Evolutionary conservation across 2,329 filamentous ascomycete species (phyloP).

Genomic region (Pseudocercospora fijiensis): DNA sequence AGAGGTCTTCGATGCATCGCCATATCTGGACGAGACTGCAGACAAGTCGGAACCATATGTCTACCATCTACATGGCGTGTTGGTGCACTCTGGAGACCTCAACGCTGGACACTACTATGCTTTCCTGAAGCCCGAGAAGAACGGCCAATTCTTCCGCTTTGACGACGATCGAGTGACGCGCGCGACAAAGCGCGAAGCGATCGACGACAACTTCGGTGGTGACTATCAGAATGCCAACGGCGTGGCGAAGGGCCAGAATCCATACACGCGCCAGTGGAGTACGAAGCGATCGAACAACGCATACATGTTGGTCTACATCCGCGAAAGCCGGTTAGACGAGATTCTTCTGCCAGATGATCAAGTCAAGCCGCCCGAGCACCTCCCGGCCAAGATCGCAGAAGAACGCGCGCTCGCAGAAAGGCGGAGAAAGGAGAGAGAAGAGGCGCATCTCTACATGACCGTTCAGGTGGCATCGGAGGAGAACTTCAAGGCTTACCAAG

Average conservation of each 20-base stretch:
- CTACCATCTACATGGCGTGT: constrained; percentile 90
- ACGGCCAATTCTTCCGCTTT: constrained; percentile 94
- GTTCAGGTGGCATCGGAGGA: constrained; percentile 78
- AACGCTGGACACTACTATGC: constrained; percentile 99
- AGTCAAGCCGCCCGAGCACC: constrained; percentile 76
- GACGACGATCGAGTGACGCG: constrained; percentile 97
- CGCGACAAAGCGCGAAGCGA: constrained; percentile 82
- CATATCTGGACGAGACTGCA: constrained; percentile 81
- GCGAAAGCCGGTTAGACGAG: constrained; percentile 78
- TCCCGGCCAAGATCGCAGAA: constrained; percentile 75
- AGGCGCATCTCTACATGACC: constrained; percentile 88
- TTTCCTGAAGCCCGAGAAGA: constrained; percentile 88
- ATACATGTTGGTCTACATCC: constrained; percentile 98
- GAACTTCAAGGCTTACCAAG: constrained; percentile 76
- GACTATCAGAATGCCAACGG: constrained; percentile 61
- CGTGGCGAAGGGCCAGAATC: constrained; percentile 60
- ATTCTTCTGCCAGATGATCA: constrained; percentile 75
- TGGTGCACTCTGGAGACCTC: constrained; percentile 94
- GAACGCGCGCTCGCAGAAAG: constrained; percentile 75
- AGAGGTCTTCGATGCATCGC: constrained; percentile 76
- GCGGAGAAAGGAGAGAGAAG: constrained; percentile 82
- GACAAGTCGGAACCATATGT: constrained; percentile 86
- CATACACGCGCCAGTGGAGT: constrained; percentile 63
- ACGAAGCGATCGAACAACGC: constrained; percentile 76
- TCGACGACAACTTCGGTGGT: constrained; percentile 96